Base-by-base conservation (phyloP, 1,139 yeast species). In the Kluyveromyces sp. region DNA sequence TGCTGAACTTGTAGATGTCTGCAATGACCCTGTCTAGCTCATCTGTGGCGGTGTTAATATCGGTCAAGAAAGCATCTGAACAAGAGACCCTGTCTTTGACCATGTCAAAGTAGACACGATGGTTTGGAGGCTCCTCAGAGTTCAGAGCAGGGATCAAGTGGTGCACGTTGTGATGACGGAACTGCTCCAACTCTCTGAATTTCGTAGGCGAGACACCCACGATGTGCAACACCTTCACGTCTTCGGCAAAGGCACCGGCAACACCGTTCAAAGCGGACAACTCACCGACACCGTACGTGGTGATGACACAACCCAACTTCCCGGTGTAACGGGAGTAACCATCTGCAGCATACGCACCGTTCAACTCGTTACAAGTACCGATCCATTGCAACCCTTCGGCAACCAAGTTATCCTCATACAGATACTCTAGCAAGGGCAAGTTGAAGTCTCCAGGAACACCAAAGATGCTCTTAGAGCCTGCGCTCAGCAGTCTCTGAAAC, bases 281-380 rank as follows among this genome's bases (percentile, higher is more conserved):
- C 58, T 82, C 89, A 46, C 89, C 89, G 18, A 82, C 89, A 43
- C 87, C 87, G 60, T 69, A 77, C 2, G 88, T 81, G 38, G 87
- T 78, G 49, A 80, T 68, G 41, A 80, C 58, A 43, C 77, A 75
- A 17, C 77, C 77, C 47, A 78, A 66, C 2, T 80, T 76, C 18
- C 77, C 70, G 49, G 78, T 77, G 51, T 77, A 73, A 49, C 87
- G 70, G 20, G 83, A 73, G 60, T 80, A 80, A 1, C 86, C 87
- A 55, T 80, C 85, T 9, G 80, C 82, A 6, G 81, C 71, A 52
- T 80, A 80, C 18, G 83, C 83, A 6, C 75, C 71, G 54, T 74
- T 74, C 45, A 74, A 55, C 52, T 74, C 78, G 57, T 80, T 81
- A 60, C 83, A 79, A 41, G 71, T 73, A 39, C 77, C 75, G 46